Evolutionary conservation across 495 filamentous ascomycete species (phyloP).

Genomic region (Opeltia flavorubescens): DNA sequence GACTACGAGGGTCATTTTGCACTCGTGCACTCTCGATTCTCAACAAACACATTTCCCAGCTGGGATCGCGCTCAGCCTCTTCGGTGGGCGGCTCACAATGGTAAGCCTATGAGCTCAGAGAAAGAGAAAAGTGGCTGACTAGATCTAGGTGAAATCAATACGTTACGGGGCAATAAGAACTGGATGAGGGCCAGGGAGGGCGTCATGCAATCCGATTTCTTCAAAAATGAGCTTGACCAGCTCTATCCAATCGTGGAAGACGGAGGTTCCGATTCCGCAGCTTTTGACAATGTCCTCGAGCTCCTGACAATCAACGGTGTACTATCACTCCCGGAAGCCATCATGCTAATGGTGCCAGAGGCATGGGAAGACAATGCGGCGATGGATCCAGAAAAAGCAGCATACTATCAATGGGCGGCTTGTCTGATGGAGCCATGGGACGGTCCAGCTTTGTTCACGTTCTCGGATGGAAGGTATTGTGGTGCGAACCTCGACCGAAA

Average conservation of each 20-base stretch:
- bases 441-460: slow-evolving; percentile 93
- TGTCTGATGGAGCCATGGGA: slow-evolving; percentile 99
- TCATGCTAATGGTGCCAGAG: slow-evolving; percentile 99
- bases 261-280: slow-evolving; percentile 93
- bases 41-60: slow-evolving; percentile 97
- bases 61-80: slow-evolving; percentile 98
- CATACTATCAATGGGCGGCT: slow-evolving; percentile 98
- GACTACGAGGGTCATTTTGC: slow-evolving; percentile 98
- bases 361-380: slow-evolving; percentile 91
- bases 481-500: slow-evolving; percentile 98
- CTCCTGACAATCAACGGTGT: slow-evolving; percentile 93
- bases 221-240: slow-evolving; percentile 81
- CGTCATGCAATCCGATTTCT: slow-evolving; percentile 83
- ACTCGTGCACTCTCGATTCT: slow-evolving; percentile 94
- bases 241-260: slow-evolving; percentile 96
- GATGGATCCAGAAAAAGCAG: slow-evolving; percentile 92
- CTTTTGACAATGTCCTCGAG: slow-evolving; percentile 96
- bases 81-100: slow-evolving; percentile 96
- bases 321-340: slow-evolving; percentile 87
- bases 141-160: slow-evolving; percentile 75
- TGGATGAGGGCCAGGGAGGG: slow-evolving; percentile 99
- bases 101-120: slow-evolving; percentile 28
- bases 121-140: slow-evolving; percentile 21
- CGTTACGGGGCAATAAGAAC: slow-evolving; percentile 97
- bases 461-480: slow-evolving; percentile 94